Percentiles rank a stretch among this genome's conserved stretches.
Evolutionary conservation across 2,329 filamentous ascomycete genomes (phyloP).

Genomic region (Colletotrichum horii): DNA sequence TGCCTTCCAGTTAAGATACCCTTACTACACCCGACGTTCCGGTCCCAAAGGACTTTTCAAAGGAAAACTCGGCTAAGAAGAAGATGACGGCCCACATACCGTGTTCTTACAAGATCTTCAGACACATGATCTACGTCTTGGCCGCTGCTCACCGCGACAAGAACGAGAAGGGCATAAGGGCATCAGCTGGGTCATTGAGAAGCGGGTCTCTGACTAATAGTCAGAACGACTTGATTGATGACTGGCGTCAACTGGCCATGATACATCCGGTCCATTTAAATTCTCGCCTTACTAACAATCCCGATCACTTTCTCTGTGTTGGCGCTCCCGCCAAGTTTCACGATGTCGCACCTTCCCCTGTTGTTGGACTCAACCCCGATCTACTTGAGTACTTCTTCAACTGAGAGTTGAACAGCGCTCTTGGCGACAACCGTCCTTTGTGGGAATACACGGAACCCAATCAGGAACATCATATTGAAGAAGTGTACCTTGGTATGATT

Average conservation of each 20-base stretch:
- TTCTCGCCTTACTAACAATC: rapidly evolving
- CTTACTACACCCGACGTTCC: not conserved
- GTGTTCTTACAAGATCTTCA: not conserved
- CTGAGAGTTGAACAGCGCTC: not conserved
- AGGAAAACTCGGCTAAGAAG: not conserved
- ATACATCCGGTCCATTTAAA: not conserved
- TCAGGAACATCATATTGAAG: rapidly evolving
- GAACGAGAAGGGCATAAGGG: not conserved
- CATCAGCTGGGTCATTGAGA: not conserved
- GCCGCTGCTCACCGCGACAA: not conserved
- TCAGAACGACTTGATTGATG: not conserved
- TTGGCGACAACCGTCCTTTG: rapidly evolving
- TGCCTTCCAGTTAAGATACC: not conserved
- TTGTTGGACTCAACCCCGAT: not conserved
- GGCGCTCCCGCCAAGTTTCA: not conserved
- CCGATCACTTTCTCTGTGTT: not conserved
- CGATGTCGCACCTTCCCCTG: too few species aligned
- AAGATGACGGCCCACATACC: rapidly evolving
- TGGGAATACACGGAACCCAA: not conserved
- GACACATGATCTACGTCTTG: not conserved
- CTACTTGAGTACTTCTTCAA: not conserved
- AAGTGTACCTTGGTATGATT: not conserved
- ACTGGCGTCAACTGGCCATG: not conserved
- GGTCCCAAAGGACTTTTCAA: not conserved
- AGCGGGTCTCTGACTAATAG: not conserved